Evolutionary conservation across 305 asterid species (phyloP).

Genomic region (Plantago lanceolata): DNA sequence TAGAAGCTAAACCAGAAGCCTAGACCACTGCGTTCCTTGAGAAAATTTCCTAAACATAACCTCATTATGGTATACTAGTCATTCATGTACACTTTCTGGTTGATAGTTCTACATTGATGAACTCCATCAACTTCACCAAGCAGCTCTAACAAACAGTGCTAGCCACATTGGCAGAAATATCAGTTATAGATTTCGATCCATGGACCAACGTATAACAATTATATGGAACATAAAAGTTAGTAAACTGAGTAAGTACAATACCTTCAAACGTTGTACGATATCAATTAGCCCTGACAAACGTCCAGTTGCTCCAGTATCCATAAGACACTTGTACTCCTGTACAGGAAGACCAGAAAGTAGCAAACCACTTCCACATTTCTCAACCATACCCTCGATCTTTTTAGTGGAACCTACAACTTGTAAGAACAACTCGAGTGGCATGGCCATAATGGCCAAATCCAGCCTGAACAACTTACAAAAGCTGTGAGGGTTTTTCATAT

Average conservation of each 20-base stretch:
- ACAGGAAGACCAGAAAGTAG: constrained; percentile 66
- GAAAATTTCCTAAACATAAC: too few relatives aligned
- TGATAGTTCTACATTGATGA: too few relatives aligned
- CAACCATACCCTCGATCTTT: constrained; percentile 54
- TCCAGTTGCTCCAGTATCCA: constrained; percentile 74
- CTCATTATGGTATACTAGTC: too few relatives aligned
- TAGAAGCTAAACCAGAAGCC: too few relatives aligned
- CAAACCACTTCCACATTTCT: constrained; percentile 61
- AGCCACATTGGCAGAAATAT: too few relatives aligned
- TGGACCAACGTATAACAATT: constrained; percentile 1
- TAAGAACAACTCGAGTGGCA: constrained; percentile 84
- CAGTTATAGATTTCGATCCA: too few relatives aligned
- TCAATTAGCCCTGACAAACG: constrained; percentile 72
- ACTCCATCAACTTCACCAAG: too few relatives aligned
- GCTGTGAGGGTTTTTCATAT: constrained; percentile 74
- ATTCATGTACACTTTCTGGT: too few relatives aligned
- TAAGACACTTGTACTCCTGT: constrained; percentile 54
- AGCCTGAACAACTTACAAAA: constrained; percentile 58
- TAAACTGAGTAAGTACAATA: constrained; percentile 28
- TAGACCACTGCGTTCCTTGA: too few relatives aligned
- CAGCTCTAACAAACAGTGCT: too few relatives aligned
- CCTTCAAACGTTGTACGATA: constrained; percentile 76
- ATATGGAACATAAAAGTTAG: constrained; percentile 20
- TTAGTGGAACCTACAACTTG: constrained; percentile 77
- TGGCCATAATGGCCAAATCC: constrained; percentile 60